phyloP scores from a whole-genome alignment of 169 alveolate species.

The Eimeria zaria region DNA sequence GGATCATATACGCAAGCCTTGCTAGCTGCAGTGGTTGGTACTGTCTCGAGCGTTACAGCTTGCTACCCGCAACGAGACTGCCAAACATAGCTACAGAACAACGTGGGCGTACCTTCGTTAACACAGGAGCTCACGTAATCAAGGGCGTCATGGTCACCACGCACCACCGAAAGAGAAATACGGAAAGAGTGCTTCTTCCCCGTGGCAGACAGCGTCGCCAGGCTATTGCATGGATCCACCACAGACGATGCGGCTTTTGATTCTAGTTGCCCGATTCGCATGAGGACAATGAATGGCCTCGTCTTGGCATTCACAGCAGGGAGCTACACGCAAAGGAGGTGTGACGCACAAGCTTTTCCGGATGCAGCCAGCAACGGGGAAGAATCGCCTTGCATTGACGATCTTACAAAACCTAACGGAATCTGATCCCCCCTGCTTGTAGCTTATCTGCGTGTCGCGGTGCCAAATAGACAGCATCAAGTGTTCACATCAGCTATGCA shows the following conservation, averaged over 20 bases:
- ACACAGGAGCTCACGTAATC: background rate
- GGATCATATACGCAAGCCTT: background rate
- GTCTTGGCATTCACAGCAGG: background rate
- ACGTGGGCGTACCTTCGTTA: background rate
- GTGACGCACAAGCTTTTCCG: constrained; percentile 8
- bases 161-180: background rate
- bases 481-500: background rate
- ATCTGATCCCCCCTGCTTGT: background rate
- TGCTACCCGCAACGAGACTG: no score
- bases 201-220: background rate
- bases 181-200: background rate
- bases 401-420: background rate
- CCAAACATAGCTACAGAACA: background rate
- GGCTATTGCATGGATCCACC: background rate
- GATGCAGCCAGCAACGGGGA: background rate
- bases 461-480: background rate
- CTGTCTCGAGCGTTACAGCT: no score
- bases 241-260: background rate
- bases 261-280: background rate
- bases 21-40: background rate
- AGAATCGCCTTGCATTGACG: background rate
- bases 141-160: background rate
- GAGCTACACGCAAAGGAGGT: background rate
- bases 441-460: background rate
- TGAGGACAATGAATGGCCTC: background rate